Evolutionary conservation across 1,284 basidiomycete genomes (phyloP).

Genomic region (Ceratobasidium sp.): DNA sequence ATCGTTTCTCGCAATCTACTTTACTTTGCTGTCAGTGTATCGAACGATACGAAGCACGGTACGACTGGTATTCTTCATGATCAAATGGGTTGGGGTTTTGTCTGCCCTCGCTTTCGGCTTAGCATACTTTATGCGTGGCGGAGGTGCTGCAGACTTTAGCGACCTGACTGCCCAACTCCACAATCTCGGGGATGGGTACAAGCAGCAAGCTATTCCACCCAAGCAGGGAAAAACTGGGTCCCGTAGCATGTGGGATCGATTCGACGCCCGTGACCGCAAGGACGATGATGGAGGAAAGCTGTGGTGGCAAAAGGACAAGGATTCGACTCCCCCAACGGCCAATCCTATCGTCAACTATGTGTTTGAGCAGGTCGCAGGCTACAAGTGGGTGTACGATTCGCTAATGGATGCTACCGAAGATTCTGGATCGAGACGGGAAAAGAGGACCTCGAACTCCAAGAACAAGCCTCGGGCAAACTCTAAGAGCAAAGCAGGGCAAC

Average conservation of each 20-base stretch:
- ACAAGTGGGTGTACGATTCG: constrained; percentile 32
- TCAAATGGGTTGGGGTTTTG: constrained; percentile 37
- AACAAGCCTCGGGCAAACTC: constrained; percentile 3
- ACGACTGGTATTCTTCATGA: constrained; percentile 31
- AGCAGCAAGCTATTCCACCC: constrained; percentile 1
- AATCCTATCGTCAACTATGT: constrained; percentile 11
- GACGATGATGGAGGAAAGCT: constrained; percentile 9
- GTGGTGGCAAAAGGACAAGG: constrained; percentile 33
- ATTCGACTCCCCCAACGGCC: background rate
- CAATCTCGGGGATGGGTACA: constrained; percentile 7
- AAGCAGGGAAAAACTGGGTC: constrained; percentile 19
- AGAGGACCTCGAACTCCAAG: background rate
- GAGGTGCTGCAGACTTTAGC: background rate
- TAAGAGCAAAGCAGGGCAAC: constrained; percentile 25
- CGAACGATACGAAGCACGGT: constrained; percentile 36
- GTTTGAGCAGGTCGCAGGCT: constrained; percentile 10
- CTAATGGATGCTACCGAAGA: constrained; percentile 16
- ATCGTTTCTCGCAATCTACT: constrained; percentile 40
- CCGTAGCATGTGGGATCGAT: constrained; percentile 25
- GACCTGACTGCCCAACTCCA: constrained; percentile 19
- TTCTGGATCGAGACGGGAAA: background rate
- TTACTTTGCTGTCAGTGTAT: constrained; percentile 37
- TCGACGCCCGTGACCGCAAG: constrained; percentile 23
- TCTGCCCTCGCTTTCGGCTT: constrained; percentile 14
- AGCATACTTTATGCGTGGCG: constrained; percentile 17